Conservation (phyloP, 108 stramenopile species). For the Cyclotella baltica region DNA sequence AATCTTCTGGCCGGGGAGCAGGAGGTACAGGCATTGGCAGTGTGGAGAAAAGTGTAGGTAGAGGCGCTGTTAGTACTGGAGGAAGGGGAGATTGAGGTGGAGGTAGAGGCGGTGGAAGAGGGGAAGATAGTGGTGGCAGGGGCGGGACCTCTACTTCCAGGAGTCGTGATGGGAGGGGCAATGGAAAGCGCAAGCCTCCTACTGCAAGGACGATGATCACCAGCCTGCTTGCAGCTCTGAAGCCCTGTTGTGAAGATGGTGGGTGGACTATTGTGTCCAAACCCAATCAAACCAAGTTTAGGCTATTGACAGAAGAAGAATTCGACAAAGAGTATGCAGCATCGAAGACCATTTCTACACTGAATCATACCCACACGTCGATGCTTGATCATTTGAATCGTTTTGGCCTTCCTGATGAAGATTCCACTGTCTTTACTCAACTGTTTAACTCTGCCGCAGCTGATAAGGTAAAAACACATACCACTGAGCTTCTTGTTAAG, state of each 20-base stretch:
- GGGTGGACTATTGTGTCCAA: neutral
- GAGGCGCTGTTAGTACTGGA: no score
- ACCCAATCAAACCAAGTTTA: neutral
- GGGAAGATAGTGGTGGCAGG: no score
- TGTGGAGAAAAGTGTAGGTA: no score
- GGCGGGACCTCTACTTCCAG: no score
- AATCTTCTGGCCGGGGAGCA: no score
- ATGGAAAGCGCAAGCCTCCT: neutral
- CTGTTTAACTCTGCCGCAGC: neutral
- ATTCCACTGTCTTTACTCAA: neutral
- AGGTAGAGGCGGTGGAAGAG: no score
- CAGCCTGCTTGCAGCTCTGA: neutral
- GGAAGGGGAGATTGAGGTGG: no score
- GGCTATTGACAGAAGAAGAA: neutral
- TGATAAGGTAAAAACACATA: no score
- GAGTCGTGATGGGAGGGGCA: no score
- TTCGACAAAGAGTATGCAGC: neutral
- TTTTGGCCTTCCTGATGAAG: neutral
- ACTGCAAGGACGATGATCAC: neutral
- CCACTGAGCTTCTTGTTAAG: constrained; percentile 3
- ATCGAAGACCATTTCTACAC: neutral
- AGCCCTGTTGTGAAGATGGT: neutral
- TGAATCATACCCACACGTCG: neutral
- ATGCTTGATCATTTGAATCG: neutral
- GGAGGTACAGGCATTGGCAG: no score